Percentiles rank a stretch among this genome's conserved stretches.
Conservation (phyloP, 805 yeast genomes). For the Metschnikowia vanudenii region DNA sequence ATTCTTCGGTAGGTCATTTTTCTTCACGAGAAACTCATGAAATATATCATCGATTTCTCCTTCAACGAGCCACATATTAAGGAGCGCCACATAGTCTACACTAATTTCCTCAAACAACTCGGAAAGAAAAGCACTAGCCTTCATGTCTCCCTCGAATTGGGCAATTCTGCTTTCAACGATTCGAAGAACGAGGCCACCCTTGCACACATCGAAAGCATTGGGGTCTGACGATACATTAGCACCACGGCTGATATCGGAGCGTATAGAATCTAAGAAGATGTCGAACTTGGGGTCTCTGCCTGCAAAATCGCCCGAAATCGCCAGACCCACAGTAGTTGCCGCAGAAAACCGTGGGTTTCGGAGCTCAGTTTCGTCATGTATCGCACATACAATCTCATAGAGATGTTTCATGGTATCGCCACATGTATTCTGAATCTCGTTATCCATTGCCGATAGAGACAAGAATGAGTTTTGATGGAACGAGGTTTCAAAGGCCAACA, state of each 20-base stretch:
- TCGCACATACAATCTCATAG: constrained; percentile 52
- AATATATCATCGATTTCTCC: constrained; percentile 78
- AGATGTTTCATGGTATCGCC: constrained; percentile 47
- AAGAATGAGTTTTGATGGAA: constrained; percentile 49
- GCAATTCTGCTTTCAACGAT: constrained; percentile 59
- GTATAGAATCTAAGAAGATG: constrained; percentile 36
- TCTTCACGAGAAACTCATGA: constrained; percentile 72
- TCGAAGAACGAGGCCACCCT: constrained; percentile 75
- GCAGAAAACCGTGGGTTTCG: constrained; percentile 23
- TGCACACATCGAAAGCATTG: constrained; percentile 51
- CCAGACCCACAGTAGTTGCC: constrained; percentile 16
- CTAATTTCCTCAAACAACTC: constrained; percentile 59
- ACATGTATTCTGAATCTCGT: constrained; percentile 26
- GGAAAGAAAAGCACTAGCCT: constrained; percentile 51
- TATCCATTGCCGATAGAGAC: constrained; percentile 58
- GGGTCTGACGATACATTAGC: constrained; percentile 49
- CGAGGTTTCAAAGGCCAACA: constrained; percentile 51
- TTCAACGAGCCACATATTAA: constrained; percentile 73
- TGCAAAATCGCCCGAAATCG: constrained; percentile 9
- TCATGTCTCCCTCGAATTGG: constrained; percentile 62
- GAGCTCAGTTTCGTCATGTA: constrained; percentile 49
- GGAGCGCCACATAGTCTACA: constrained; percentile 58
- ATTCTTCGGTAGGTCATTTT: constrained; percentile 25
- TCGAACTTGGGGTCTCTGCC: constrained; percentile 26
- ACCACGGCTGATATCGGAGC: constrained; percentile 45